Conservation (phyloP, 768 basidiomycete genomes). For the Butyriboletus loyo region DNA sequence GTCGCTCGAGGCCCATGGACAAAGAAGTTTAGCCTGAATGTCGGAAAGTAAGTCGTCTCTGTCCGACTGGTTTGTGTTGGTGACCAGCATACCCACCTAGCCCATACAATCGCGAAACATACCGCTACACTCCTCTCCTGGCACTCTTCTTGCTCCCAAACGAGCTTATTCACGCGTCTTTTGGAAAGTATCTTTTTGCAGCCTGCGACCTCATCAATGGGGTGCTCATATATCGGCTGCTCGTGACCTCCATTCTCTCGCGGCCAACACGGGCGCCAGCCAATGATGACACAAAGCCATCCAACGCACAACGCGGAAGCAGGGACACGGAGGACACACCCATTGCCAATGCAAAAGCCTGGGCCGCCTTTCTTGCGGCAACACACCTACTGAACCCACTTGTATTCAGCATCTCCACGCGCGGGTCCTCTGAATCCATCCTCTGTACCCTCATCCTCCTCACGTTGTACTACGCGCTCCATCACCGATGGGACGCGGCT, state of each 20-base stretch:
- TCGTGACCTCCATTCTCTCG: constrained; percentile 50
- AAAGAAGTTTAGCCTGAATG: constrained; percentile 32
- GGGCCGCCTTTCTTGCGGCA: constrained; percentile 58
- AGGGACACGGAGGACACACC: not conserved
- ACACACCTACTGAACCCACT: constrained; percentile 91
- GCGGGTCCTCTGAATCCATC: constrained; percentile 92
- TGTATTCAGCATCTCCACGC: constrained; percentile 93
- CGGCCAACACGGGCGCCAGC: not conserved
- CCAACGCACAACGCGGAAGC: not conserved
- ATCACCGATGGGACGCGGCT: constrained; percentile 57
- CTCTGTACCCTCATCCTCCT: constrained; percentile 76
- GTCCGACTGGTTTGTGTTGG: not conserved
- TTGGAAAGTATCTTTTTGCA: constrained; percentile 90
- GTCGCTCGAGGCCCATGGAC: constrained; percentile 60
- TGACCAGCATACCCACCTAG: constrained; percentile 38
- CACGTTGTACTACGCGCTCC: constrained; percentile 59
- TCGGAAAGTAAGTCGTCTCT: constrained; percentile 73
- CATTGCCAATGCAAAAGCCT: constrained; percentile 1
- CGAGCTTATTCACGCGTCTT: constrained; percentile 72
- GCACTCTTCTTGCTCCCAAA: constrained; percentile 83
- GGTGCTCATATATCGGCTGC: constrained; percentile 61
- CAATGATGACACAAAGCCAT: constrained; percentile 3
- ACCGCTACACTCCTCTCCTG: constrained; percentile 93
- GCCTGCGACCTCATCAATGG: constrained; percentile 80
- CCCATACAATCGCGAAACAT: constrained; percentile 89